Base-by-base conservation (phyloP, 2,329 filamentous ascomycete species). In the Alternaria viburni region DNA sequence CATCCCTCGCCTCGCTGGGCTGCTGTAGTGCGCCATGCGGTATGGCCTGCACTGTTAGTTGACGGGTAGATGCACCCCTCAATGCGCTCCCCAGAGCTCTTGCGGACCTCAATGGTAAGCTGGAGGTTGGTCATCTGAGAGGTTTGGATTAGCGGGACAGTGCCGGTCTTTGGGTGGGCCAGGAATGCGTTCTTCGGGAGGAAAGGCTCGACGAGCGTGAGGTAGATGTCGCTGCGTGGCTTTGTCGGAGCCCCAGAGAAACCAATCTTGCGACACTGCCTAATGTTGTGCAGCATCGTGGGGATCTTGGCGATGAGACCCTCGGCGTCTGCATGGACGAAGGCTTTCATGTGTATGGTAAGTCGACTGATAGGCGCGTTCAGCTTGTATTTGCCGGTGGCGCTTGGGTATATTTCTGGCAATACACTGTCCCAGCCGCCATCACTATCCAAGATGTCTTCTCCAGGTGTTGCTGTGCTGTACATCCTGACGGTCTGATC, bases 231-330 rank as follows among this genome's bases (percentile, higher is more conserved):
- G 11, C 93, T 97, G 72, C 96, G 87, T 15, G 91, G 86, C 76
- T 93, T 94, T 0, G 91, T 93, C 0, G 96, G 95, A 2, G 94
- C 94, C 12, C 94, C 94, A 4, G 95, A 93, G 77, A 99, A 98
- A 2, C 94, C 96, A 79, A 98, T 94, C 77, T 96, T 96, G 72
- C 86, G 91, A 0, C 94, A 97, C 78, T 91, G 91, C 61, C 86
- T 86, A 63, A 98, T 88, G 55, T 91, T 90, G 54, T 96, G 91
- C 13, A 99, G 87, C 13, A 96, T 82, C 0, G 95, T 98, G 0
- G 96, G 96, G 4, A 93, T 97, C 51, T 91, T 89, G 74, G 91
- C 93, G 74, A 98, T 91, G 44, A 99, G 86, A 0, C 83, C 84
- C 68, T 97, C 93, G 1, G 93, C 89, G 72, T 98, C 93, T 1